Evolutionary conservation across 805 yeast species (phyloP).

Genomic region (Blastobotrys robertii): DNA sequence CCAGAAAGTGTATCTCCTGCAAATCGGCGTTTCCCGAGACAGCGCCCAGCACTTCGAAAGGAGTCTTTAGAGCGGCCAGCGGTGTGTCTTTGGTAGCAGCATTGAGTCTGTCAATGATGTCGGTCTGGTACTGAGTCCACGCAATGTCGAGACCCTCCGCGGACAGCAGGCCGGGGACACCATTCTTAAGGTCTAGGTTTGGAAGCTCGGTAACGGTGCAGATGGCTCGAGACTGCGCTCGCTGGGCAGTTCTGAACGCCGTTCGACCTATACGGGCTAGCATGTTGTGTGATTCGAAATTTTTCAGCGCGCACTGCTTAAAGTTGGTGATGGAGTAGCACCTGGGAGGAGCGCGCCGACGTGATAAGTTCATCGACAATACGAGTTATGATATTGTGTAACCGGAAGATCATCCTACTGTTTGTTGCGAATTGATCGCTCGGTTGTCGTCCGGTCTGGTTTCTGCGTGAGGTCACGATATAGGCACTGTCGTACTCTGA

Average conservation of each 20-base stretch:
- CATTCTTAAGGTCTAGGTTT: conserved; percentile 9
- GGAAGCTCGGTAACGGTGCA: conserved; percentile 14
- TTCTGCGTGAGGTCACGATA: too few relatives aligned
- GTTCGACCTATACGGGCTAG: too few relatives aligned
- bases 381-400: too few relatives aligned
- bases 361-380: too few relatives aligned
- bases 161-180: conserved; percentile 50
- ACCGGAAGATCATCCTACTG: too few relatives aligned
- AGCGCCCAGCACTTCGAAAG: conserved; percentile 12
- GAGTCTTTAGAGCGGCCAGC: conserved; percentile 11
- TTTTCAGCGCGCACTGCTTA: too few relatives aligned
- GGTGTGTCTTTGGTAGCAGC: conserved; percentile 10
- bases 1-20: conserved; percentile 32
- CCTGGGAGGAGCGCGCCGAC: too few relatives aligned
- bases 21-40: conserved; percentile 11
- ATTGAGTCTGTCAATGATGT: conserved; percentile 26
- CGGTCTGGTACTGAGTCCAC: conserved; percentile 75
- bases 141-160: conserved; percentile 58
- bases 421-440: too few relatives aligned
- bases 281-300: too few relatives aligned
- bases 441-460: too few relatives aligned
- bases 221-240: not conserved
- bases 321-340: too few relatives aligned
- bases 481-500: too few relatives aligned
- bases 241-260: not conserved